phyloP scores from a whole-genome alignment of 2,329 filamentous ascomycete species.

The Rhexocercosporidium sp. region DNA sequence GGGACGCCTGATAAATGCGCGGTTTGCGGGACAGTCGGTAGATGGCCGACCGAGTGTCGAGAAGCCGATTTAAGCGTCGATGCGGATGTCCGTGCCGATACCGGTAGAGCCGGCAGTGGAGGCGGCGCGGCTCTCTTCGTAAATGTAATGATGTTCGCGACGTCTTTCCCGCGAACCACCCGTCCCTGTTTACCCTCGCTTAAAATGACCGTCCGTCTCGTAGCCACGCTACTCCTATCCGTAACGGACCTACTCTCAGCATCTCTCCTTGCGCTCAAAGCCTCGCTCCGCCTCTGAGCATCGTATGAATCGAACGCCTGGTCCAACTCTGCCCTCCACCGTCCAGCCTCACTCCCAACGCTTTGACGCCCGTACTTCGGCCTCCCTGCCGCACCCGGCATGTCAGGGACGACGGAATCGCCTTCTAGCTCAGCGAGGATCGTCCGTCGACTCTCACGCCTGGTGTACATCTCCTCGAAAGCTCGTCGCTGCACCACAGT shows the following conservation, averaged over 20 bases:
- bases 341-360: neutral
- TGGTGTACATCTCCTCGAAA: conserved; percentile 6
- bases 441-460: conserved; percentile 13
- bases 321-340: conserved; percentile 1
- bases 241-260: neutral
- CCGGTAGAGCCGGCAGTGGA: neutral
- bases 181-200: conserved; percentile 12
- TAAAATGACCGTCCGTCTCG: conserved; percentile 9
- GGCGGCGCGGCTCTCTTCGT: conserved; percentile 3
- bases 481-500: neutral
- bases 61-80: too few relatives aligned
- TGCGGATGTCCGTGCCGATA: neutral
- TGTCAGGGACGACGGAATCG: conserved; percentile 7
- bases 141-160: conserved; percentile 22
- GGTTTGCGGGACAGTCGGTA: neutral
- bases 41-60: neutral
- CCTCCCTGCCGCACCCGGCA: neutral
- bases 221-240: neutral
- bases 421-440: conserved; percentile 26
- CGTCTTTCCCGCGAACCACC: conserved; percentile 18
- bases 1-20: neutral
- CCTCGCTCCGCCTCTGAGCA: neutral
- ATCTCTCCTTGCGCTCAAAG: neutral
- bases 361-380: neutral
- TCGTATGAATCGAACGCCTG: conserved; percentile 5